Evolutionary conservation across 2,329 filamentous ascomycete genomes (phyloP), one percentile per base, ranked within the genome.

Genomic region (Botrytis cinerea): DNA sequence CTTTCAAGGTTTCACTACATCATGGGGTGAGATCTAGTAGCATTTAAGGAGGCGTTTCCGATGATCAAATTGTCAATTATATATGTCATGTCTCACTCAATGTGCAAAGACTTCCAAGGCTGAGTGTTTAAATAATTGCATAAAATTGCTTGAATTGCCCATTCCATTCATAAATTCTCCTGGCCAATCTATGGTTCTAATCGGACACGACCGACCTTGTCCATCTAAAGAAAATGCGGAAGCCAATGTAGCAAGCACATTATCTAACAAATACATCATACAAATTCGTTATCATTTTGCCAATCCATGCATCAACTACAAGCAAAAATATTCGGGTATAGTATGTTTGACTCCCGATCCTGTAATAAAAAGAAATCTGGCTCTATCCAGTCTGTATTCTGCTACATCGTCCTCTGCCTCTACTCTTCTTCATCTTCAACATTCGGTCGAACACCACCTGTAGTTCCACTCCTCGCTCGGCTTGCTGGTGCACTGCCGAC

Each of bases 271-370:
- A 45, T 48, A n/a, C 4, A 67, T 72, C 48, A 38, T 72, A 67
- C 46, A 72, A 46, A 57, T 67, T 72, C 70, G 70, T 67, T 46
- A 67, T 67, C 5, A 16, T 67, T 46, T 46, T 60, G n/a, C 67
- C 48, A 68, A 43, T 22, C 48, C 64, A 68, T 40, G 16, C 35
- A 68, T 51, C 48, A 43, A 68, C 28, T 40, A 54, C n/a, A 35
- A 18, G 46, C 64, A 51, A 57, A 54, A 67, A 57, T 57, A 40
- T 54, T 54, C 46, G 32, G 63, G 62, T 66, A 54, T 68, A 35
- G 46, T 54, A 68, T 68, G 48, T n/a, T 68, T 68, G 64, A 68
- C 46, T 68, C 64, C 64, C 35, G 46, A 57, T 32, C 64, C 25
- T 68, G 32, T 22, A 28, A 40, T 16, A 20, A n/a, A 40, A 68